Percentiles rank a stretch among this genome's conserved stretches.
These are phyloP conservation scores for Candida pseudofarinosa DNA, from an alignment of 805 yeast species.

Conservation along the genomic window DNA sequence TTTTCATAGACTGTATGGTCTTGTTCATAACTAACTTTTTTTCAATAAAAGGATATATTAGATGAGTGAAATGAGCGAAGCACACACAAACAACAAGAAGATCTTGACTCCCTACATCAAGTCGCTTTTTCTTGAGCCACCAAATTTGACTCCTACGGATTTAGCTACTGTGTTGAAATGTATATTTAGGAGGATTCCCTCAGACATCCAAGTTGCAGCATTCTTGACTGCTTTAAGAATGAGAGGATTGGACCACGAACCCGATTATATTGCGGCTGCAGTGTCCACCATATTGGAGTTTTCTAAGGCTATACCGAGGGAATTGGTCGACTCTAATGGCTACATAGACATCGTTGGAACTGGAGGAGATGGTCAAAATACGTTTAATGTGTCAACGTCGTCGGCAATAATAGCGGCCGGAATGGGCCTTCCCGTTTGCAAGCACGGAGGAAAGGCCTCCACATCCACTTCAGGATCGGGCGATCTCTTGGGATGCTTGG, in stretches of 20 bases:
- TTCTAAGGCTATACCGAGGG: constrained; percentile 51
- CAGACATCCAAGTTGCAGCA: constrained; percentile 69
- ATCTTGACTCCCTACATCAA: constrained; percentile 58
- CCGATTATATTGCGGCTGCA: constrained; percentile 83
- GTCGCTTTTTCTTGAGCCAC: constrained; percentile 57
- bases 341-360: constrained; percentile 94
- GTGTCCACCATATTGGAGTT: constrained; percentile 68
- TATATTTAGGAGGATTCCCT: constrained; percentile 57
- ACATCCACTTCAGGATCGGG: constrained; percentile 94
- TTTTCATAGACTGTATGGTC: background rate
- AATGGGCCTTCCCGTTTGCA: constrained; percentile 73
- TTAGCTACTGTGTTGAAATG: constrained; percentile 57
- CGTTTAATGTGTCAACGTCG: constrained; percentile 94
- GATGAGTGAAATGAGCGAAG: background rate
- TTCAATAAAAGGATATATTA: no score
- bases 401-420: constrained; percentile 95
- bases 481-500: constrained; percentile 76
- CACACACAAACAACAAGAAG: constrained; percentile 15
- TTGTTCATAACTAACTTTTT: no score
- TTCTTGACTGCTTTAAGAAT: constrained; percentile 76
- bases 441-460: constrained; percentile 97
- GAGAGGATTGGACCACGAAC: constrained; percentile 72
- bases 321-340: constrained; percentile 43
- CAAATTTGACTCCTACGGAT: constrained; percentile 60
- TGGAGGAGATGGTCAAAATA: constrained; percentile 97